Evolutionary conservation across 75 land plant genomes (phyloP).

Genomic region (Chamaecyparis obtusa): DNA sequence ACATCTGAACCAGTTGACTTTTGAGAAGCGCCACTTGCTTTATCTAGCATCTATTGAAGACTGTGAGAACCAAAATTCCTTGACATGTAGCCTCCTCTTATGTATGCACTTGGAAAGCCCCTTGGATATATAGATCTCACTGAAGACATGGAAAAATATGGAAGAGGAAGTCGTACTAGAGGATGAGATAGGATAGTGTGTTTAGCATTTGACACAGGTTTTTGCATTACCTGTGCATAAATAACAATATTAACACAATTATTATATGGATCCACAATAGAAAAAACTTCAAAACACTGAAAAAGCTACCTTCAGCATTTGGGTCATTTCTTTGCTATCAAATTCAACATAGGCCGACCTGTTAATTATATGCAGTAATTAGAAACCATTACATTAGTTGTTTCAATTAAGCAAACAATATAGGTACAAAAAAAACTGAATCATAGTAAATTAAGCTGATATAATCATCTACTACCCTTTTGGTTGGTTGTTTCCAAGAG

Average conservation of each 20-base stretch:
- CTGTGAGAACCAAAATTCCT: slow-evolving; percentile 40
- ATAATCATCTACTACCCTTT: slow-evolving; percentile 58
- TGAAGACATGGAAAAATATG: slow-evolving; percentile 33
- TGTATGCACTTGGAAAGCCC: slow-evolving; percentile 33
- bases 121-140: slow-evolving; percentile 29
- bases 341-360: slow-evolving; percentile 95
- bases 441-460: not conserved
- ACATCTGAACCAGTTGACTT: not conserved
- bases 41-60: slow-evolving; percentile 61
- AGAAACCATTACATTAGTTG: not conserved
- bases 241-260: not conserved
- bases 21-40: slow-evolving; percentile 12
- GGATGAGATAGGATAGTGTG: slow-evolving; percentile 23
- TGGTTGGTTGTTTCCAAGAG: slow-evolving; percentile 78
- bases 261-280: not conserved
- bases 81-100: slow-evolving; percentile 25
- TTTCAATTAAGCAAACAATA: not conserved
- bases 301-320: slow-evolving; percentile 71
- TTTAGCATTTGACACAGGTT: slow-evolving; percentile 30
- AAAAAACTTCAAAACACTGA: not conserved
- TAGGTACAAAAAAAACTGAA: not conserved
- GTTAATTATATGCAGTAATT: slow-evolving; percentile 17
- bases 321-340: slow-evolving; percentile 70
- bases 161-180: slow-evolving; percentile 23
- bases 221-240: slow-evolving; percentile 45